Percentiles rank a stretch among this genome's conserved stretches.
These are phyloP conservation scores for Solanum sparsipilum DNA, from an alignment of 257 asterid species.

Conservation along the genomic window DNA sequence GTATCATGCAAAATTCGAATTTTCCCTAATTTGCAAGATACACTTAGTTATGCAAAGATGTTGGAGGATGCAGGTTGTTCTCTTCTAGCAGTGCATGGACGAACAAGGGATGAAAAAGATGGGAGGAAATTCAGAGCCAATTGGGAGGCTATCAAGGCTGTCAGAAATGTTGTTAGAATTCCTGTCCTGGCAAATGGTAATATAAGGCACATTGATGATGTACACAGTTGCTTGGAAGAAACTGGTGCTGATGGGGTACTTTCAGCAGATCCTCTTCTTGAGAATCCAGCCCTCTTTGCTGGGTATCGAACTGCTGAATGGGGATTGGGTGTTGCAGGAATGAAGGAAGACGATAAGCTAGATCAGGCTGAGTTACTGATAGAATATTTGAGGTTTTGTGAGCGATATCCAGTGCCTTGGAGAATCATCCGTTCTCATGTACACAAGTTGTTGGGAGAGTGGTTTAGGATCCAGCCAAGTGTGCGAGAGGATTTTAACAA, in stretches of 20 bases:
- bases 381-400: constrained; percentile 70
- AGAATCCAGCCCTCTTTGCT: constrained; percentile 90
- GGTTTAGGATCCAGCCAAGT: constrained; percentile 69
- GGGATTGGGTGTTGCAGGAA: constrained; percentile 29
- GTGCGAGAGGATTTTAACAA: constrained; percentile 68
- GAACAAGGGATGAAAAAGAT: constrained; percentile 91
- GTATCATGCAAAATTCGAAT: constrained; percentile 90
- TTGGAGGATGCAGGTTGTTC: constrained; percentile 94
- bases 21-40: constrained; percentile 66
- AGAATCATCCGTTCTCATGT: constrained; percentile 89
- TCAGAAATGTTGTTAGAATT: constrained; percentile 65
- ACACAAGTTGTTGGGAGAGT: constrained; percentile 87
- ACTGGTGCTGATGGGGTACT: constrained; percentile 82
- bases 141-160: constrained; percentile 80
- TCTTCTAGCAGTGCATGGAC: constrained; percentile 88
- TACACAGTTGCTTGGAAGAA: constrained; percentile 49
- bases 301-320: constrained; percentile 75
- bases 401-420: constrained; percentile 92
- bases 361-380: constrained; percentile 69
- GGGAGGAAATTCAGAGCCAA: constrained; percentile 82
- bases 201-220: constrained; percentile 72
- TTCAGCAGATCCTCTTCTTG: constrained; percentile 90
- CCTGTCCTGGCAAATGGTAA: constrained; percentile 96
- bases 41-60: constrained; percentile 87
- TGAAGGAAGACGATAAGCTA: constrained; percentile 31